Evolutionary conservation across 176 grass and related monocot species (phyloP), one percentile per base, ranked within the genome.

Genomic region (Ensete ventricosum): DNA sequence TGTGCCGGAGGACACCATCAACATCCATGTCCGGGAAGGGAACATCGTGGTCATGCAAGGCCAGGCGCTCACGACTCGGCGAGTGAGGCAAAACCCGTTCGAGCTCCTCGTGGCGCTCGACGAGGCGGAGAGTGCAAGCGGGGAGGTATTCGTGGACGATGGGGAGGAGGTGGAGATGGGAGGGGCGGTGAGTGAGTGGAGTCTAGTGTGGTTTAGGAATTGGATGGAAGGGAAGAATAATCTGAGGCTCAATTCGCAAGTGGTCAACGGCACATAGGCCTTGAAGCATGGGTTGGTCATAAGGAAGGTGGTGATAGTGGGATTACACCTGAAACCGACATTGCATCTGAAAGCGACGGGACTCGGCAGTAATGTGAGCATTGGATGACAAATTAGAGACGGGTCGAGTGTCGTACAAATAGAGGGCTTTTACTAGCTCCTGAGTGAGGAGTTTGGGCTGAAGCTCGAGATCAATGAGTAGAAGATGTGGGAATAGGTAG

Each of bases 151-250:
- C 73, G 67, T 90, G 43, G 93, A 96, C 50, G 87, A 90, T 14
- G 93, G 89, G 1, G 89, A 90, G 71, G 81, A 82, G 0, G 80
- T 79, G 23, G 83, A 96, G 79, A 96, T 96, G 93, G 87, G 24
- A 10, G 83, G 81, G 10, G 16, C 34, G 4, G 23, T 16, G 43
- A 67, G 74, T 21, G n/a, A 75, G 12, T 92, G 85, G 84, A 84
- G 68, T 64, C 78, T 85, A 14, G 21, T 96, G 8, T 81, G 20
- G 19, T 92, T 92, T 82, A 76, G 27, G 60, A 54, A 81, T 67
- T 4, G 22, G 24, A 54, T 76, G 4, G 76, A 81, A 52, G 64
- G 14, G 1, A 71, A 24, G 60, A 62, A 34, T 54, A 62, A 73
- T 19, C 26, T 80, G 21, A 92, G 24, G 0, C 13, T 96, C 50